Percentiles rank a stretch among this genome's conserved stretches.
phyloP scores from a whole-genome alignment of 1,139 yeast species.

The Lodderomyces elongisporus region DNA sequence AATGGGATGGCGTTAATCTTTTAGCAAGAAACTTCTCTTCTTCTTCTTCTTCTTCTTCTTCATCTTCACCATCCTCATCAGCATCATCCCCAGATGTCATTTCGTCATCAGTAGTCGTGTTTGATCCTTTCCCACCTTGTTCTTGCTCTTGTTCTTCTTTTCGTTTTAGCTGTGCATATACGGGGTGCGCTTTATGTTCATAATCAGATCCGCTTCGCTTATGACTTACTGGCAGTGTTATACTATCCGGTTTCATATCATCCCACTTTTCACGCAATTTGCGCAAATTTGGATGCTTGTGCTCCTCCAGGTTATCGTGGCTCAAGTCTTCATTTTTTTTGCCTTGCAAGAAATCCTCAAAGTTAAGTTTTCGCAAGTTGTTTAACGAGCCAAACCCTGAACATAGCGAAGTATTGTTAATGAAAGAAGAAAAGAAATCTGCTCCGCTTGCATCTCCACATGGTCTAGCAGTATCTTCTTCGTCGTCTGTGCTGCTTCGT shows the following conservation, averaged over 20 bases:
- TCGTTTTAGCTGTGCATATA: neutral
- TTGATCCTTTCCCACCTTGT: neutral
- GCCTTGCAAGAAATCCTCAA: slow-evolving; percentile 16
- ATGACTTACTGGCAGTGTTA: neutral
- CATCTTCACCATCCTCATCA: slow-evolving; percentile 5
- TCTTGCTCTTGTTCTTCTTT: neutral
- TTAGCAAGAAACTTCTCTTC: slow-evolving; percentile 1
- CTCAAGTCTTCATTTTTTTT: slow-evolving; percentile 1
- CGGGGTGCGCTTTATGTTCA: slow-evolving; percentile 1
- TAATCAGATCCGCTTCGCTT: neutral
- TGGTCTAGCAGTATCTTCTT: slow-evolving; percentile 22
- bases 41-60: neutral
- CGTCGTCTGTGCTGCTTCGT: slow-evolving; percentile 14
- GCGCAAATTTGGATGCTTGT: neutral
- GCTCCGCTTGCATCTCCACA: slow-evolving; percentile 14
- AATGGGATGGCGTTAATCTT: neutral
- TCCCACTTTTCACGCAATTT: neutral
- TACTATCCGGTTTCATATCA: neutral
- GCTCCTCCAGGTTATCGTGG: neutral
- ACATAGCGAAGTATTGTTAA: slow-evolving; percentile 50
- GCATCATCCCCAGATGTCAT: slow-evolving; percentile 7
- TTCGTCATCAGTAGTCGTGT: neutral
- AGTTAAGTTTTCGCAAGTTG: slow-evolving; percentile 11
- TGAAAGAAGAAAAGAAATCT: slow-evolving; percentile 37
- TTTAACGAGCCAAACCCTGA: slow-evolving; percentile 34